These are phyloP conservation scores for Zygosaccharomyces sapae DNA, from an alignment of 1,139 yeast species.

Conservation along the genomic window DNA sequence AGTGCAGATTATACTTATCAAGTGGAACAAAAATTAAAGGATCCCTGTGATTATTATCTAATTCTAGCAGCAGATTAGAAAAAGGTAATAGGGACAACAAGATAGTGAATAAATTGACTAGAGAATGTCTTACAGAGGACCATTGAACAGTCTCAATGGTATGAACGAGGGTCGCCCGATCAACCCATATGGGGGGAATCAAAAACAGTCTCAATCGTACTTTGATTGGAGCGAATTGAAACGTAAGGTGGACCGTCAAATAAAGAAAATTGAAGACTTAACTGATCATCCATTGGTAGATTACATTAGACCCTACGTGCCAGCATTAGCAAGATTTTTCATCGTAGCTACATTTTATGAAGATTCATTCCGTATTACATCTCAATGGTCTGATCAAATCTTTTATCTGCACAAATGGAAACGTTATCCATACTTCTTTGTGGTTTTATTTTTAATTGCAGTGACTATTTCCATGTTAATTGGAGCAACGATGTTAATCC, in stretches of 20 bases:
- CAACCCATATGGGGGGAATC: constrained; percentile 8
- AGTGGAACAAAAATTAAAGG: background rate
- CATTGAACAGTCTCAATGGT: constrained; percentile 29
- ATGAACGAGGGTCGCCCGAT: constrained; percentile 12
- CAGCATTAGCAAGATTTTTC: constrained; percentile 81
- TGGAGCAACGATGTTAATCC: constrained; percentile 69
- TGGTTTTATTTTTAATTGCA: constrained; percentile 59
- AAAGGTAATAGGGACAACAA: background rate
- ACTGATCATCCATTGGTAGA: constrained; percentile 40
- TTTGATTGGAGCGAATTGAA: constrained; percentile 13
- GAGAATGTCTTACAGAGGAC: constrained; percentile 29
- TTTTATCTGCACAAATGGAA: constrained; percentile 78
- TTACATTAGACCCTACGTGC: constrained; percentile 63
- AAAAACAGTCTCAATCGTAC: constrained; percentile 6
- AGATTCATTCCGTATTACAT: constrained; percentile 76
- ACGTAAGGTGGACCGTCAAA: constrained; percentile 29
- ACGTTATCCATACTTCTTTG: constrained; percentile 73
- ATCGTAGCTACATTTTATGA: constrained; percentile 94
- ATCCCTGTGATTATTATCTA: background rate
- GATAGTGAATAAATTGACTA: background rate
- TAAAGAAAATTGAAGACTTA: constrained; percentile 36
- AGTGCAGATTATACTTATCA: background rate
- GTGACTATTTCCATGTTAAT: constrained; percentile 68
- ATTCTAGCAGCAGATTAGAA: background rate
- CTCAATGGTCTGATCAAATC: constrained; percentile 92